These are phyloP conservation scores for Mycena capillaripes DNA, from an alignment of 768 basidiomycete genomes.

Conservation along the genomic window DNA sequence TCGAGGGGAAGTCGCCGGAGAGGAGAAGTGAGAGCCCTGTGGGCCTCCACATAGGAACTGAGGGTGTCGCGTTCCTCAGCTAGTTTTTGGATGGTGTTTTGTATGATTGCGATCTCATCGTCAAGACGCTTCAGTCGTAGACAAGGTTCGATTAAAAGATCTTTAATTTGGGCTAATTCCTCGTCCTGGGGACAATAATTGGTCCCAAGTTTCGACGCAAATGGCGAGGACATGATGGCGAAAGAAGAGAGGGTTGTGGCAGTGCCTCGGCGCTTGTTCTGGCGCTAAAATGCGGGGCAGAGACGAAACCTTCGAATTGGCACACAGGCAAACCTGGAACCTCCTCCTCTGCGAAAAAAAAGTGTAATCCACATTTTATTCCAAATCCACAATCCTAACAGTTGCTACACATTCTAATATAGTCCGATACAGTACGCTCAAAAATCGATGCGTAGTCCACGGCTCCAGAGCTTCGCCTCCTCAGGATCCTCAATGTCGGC, in stretches of 20 bases:
- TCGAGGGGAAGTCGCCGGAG: constrained; percentile 14
- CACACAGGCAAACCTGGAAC: no score
- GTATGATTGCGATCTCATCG: constrained; percentile 1
- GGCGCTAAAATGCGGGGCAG: no score
- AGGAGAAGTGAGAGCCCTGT: constrained; percentile 6
- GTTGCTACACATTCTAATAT: background rate
- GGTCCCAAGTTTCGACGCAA: constrained; percentile 11
- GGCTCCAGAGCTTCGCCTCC: constrained; percentile 28
- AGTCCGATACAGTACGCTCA: background rate
- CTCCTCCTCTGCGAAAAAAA: no score
- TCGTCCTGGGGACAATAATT: constrained; percentile 19
- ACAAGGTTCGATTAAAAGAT: background rate
- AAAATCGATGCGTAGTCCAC: constrained; percentile 20
- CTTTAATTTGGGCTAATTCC: constrained; percentile 5
- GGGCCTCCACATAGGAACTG: background rate
- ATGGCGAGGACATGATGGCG: constrained; percentile 2
- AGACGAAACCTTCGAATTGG: no score
- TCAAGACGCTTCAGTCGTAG: background rate
- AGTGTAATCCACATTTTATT: background rate
- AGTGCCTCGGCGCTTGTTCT: background rate
- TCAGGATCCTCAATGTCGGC: constrained; percentile 47
- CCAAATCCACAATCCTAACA: background rate
- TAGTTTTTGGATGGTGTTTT: background rate
- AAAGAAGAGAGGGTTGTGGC: background rate
- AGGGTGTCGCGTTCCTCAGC: background rate